phyloP scores from a whole-genome alignment of 208 protist genomes.

The Leishmania braziliensis region DNA sequence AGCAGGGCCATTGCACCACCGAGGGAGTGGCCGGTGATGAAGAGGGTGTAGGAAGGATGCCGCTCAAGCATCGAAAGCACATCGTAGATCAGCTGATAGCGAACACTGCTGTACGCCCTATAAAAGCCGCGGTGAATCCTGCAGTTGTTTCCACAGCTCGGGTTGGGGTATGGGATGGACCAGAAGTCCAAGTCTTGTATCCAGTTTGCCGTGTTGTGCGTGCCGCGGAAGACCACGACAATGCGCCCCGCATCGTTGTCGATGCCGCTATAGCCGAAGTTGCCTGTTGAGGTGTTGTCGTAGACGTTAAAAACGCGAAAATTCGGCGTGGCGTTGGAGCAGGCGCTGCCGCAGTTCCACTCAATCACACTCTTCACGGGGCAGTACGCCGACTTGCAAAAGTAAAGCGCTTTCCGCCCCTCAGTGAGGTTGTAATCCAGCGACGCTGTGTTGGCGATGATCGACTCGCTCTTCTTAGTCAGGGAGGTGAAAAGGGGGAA shows the following conservation, averaged over 20 bases:
- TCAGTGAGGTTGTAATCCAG: conserved; percentile 10
- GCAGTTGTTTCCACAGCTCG: conserved; percentile 27
- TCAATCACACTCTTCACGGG: conserved; percentile 10
- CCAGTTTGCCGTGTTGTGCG: conserved; percentile 66
- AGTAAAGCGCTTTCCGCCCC: conserved; percentile 42
- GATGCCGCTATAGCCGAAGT: conserved; percentile 39
- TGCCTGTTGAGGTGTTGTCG: conserved; percentile 40
- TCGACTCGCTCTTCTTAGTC: no score
- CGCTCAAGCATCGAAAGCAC: conserved; percentile 28
- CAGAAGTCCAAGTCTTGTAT: conserved; percentile 57
- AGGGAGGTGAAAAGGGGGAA: conserved; percentile 11
- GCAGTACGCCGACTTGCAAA: conserved; percentile 65
- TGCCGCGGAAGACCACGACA: conserved; percentile 68
- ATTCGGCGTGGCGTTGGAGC: conserved; percentile 15
- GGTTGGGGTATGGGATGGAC: conserved; percentile 38
- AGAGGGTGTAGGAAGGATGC: conserved; percentile 41
- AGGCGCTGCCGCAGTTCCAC: conserved; percentile 43
- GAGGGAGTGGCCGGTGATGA: conserved; percentile 80
- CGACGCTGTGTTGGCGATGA: not conserved
- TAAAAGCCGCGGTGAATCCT: conserved; percentile 66
- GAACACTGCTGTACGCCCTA: conserved; percentile 42
- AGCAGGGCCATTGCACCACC: conserved; percentile 72
- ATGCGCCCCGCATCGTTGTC: conserved; percentile 31
- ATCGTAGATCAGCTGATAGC: conserved; percentile 29
- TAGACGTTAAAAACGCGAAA: conserved; percentile 41